Evolutionary conservation across 2,329 filamentous ascomycete species (phyloP).

Genomic region (Apiospora aurea): DNA sequence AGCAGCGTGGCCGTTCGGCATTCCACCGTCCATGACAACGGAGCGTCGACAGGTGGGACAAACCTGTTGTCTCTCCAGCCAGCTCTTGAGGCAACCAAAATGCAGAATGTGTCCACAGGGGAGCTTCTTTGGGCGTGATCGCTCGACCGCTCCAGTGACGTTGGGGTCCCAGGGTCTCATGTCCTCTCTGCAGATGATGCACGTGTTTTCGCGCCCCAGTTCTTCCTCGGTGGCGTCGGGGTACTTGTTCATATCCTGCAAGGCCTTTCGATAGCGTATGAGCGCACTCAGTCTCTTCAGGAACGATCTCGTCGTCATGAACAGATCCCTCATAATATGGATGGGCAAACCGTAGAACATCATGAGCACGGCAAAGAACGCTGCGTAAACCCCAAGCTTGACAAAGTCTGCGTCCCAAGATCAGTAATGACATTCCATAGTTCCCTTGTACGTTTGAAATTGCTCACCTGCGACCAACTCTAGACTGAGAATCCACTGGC

Average conservation of each 20-base stretch:
- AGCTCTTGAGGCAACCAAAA: conserved; percentile 92
- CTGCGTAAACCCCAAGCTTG: conserved; percentile 86
- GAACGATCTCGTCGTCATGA: conserved; percentile 92
- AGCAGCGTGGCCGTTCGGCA: conserved; percentile 44
- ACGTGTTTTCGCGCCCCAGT: conserved; percentile 85
- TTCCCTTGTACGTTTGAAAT: neutral
- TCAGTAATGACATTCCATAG: neutral
- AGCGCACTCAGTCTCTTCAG: conserved; percentile 88
- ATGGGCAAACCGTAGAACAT: conserved; percentile 95
- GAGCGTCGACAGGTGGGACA: conserved; percentile 92
- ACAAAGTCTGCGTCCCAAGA: conserved; percentile 71
- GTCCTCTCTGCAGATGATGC: conserved; percentile 96
- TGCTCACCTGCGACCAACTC: conserved; percentile 80
- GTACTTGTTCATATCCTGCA: conserved; percentile 93
- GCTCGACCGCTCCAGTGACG: conserved; percentile 77
- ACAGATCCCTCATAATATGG: conserved; percentile 94
- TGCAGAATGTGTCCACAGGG: conserved; percentile 96
- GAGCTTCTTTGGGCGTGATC: conserved; percentile 90
- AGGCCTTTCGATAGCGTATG: conserved; percentile 87
- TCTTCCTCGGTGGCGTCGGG: conserved; percentile 91
- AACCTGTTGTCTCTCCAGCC: conserved; percentile 96
- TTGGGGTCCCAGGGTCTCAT: conserved; percentile 81
- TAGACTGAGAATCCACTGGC: conserved; percentile 87
- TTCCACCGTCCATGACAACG: conserved; percentile 68
- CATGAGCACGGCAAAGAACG: conserved; percentile 92